A percentile compares a stretch with the other conserved stretches of the same genome.
phyloP scores from a whole-genome alignment of 2,329 filamentous ascomycete genomes.

The Thelonectria blattea region DNA sequence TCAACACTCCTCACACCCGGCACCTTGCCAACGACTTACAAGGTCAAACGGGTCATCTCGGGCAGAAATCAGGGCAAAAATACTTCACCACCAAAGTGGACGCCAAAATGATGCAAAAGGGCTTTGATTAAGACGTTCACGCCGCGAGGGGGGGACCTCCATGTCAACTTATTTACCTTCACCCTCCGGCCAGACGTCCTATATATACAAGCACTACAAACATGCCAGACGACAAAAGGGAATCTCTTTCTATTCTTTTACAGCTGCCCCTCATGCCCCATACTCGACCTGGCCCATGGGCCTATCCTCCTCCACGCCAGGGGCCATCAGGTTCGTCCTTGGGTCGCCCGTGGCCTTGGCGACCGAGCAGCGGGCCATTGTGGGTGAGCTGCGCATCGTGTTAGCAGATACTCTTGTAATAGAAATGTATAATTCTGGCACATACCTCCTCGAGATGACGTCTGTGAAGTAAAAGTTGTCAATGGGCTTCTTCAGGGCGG shows the following conservation, averaged over 20 bases:
- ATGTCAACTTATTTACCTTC: constrained; percentile 42
- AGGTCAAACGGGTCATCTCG: constrained; percentile 22
- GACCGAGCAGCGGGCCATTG: constrained; percentile 96
- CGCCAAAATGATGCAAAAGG: constrained; percentile 15
- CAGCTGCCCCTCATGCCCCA: constrained; percentile 51
- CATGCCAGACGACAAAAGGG: constrained; percentile 38
- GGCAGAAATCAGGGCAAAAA: constrained; percentile 20
- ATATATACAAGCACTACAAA: constrained; percentile 49
- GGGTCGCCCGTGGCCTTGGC: constrained; percentile 85
- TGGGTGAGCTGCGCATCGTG: constrained; percentile 75
- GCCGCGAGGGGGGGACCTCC: constrained; percentile 31
- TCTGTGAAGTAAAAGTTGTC: constrained; percentile 99
- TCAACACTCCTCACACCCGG: background rate
- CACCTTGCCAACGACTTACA: background rate
- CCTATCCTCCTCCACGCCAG: constrained; percentile 68
- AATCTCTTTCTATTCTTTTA: constrained; percentile 47
- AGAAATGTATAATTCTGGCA: constrained; percentile 36
- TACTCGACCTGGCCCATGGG: constrained; percentile 67
- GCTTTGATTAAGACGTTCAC: constrained; percentile 28
- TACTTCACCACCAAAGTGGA: background rate
- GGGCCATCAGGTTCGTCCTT: constrained; percentile 79
- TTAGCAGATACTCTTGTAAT: constrained; percentile 31
- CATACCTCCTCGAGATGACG: constrained; percentile 91
- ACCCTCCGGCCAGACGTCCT: constrained; percentile 41
- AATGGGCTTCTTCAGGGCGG: constrained; percentile 81